These are phyloP conservation scores for Microsporum audouinii DNA, from an alignment of 2,329 filamentous ascomycete genomes.

Conservation along the genomic window DNA sequence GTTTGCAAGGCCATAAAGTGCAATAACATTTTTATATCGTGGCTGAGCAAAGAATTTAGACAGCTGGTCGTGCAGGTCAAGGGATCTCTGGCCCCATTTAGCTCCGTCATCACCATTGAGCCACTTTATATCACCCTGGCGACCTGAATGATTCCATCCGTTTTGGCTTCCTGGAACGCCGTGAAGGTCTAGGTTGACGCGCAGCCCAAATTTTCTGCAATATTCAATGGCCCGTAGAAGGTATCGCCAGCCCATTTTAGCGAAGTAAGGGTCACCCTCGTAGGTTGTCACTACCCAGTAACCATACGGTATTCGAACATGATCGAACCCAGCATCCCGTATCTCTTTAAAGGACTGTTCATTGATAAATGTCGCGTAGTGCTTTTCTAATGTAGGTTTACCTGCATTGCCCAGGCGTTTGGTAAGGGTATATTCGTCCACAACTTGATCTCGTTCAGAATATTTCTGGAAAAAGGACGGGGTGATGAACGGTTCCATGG, in stretches of 20 bases:
- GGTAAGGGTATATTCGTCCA: slow-evolving; percentile 81
- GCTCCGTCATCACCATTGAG: slow-evolving; percentile 78
- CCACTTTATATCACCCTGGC: slow-evolving; percentile 71
- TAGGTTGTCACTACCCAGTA: slow-evolving; percentile 92
- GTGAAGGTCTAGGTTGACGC: slow-evolving; percentile 87
- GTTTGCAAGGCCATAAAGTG: slow-evolving; percentile 89
- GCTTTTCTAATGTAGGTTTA: slow-evolving; percentile 65
- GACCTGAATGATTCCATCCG: slow-evolving; percentile 93
- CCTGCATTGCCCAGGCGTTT: slow-evolving; percentile 55
- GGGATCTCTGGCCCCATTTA: slow-evolving; percentile 64
- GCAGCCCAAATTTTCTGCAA: slow-evolving; percentile 79
- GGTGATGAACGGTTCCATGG: slow-evolving; percentile 87
- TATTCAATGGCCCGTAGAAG: slow-evolving; percentile 87
- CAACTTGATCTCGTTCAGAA: slow-evolving; percentile 48
- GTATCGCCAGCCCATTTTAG: slow-evolving; percentile 83
- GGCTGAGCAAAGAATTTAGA: slow-evolving; percentile 88
- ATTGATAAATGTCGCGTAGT: slow-evolving; percentile 81
- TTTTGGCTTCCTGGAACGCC: slow-evolving; percentile 89
- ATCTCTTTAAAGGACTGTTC: slow-evolving; percentile 79
- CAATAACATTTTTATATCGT: slow-evolving; percentile 81
- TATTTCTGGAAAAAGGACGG: slow-evolving; percentile 75
- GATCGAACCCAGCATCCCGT: slow-evolving; percentile 76
- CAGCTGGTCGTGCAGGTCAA: slow-evolving; percentile 77
- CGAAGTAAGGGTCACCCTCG: slow-evolving; percentile 74
- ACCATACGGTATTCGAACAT: slow-evolving; percentile 88